Base-by-base conservation (phyloP, 2,329 filamentous ascomycete species). In the Fusarium sp. region DNA sequence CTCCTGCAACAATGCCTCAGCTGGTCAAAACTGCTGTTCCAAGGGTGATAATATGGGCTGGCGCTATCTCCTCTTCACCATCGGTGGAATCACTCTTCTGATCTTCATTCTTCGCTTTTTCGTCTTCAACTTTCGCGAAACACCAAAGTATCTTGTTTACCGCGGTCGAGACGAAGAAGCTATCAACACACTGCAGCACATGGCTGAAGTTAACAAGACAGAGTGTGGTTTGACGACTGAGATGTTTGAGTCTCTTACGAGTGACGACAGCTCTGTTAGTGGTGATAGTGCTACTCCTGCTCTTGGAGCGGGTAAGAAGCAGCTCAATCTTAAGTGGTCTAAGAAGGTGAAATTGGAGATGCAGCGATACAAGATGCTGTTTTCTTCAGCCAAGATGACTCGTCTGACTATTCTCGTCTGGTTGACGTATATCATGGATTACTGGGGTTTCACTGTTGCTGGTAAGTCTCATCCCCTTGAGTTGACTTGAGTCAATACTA, bases 41-140 rank as follows among this genome's bases (percentile, higher is more conserved):
- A 77, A 76, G 16, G 59, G 73, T 1, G 76, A 80, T 25, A 87
- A 87, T 70, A 84, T 83, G 83, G 85, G 84, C n/a, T 87, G 85
- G 81, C 78, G 84, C 9, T 86, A 85, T 34, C 79, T 84, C 22
- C 75, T 85, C 34, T 82, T 82, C 43, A 81, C 83, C 0, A 79
- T 85, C 6, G 84, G 84, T 1, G 81, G 75, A 0, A 74, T 86
- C 9, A 83, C 83, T 1, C 76, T 86, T 1, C 60, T 77, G 3
- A 77, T 86, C 46, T 84, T 83, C 47, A 51, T 84, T 22, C 73
- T 84, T 12, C 83, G 85, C 3, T 82, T 83, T 43, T 77, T 83
- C 44, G 62, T 83, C n/a, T 85, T 87, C 59, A 79, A 78, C n/a
- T 82, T 86, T 44, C 80, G 77, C 34, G 84, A 85, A 73, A 83